Base-by-base conservation (phyloP, 352 stramenopile species). In the Globisporangium nodosum region DNA sequence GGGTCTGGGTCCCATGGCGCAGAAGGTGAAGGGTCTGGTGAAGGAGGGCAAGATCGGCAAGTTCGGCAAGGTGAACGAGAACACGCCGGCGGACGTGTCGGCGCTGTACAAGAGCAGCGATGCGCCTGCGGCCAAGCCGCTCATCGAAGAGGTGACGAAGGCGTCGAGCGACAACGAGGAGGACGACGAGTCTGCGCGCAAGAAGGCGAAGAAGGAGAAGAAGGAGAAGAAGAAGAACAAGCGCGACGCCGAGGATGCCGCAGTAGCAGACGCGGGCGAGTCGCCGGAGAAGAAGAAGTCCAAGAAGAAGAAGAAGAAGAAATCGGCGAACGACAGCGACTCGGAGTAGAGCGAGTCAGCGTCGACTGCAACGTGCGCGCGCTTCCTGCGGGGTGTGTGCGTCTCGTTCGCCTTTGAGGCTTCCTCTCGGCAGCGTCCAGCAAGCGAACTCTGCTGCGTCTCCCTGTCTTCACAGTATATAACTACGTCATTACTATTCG, bases 21-120 rank as follows among this genome's bases (percentile, higher is more conserved):
- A 98, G 68, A 98, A 98, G 73, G 99, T 99, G 68, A 99, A 99
- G 87, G 81, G 78, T 12, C 81, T 99, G 12, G 97, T 99, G 24
- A 97, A 97, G 70, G 88, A 94, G 27, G 84, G 86, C 54, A 94
- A 92, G 73, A 92, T 95, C 58, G 86, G 84, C 75, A 95, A 95
- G 73, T 95, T 87, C 55, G 86, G 86, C 71, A 92, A 92, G 64
- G 82, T 92, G 56, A 95, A 95, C 71, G 84, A 91, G 58, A 87
- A 69, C 67, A 95, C 86, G n/a, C 86, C 86, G 0, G 52, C 71
- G 0, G 82, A 92, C 7, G 81, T 95, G 39, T 84, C 80, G 51
- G 77, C 85, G 56, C 63, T 94, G 51, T 95, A 95, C 68, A 62
- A 58, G 31, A 70, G 70, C n/a, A 78, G 87, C 54, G 68, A 73